These are phyloP conservation scores for Penicillium sp. DNA, from an alignment of 2,329 filamentous ascomycete genomes.

Conservation along the genomic window DNA sequence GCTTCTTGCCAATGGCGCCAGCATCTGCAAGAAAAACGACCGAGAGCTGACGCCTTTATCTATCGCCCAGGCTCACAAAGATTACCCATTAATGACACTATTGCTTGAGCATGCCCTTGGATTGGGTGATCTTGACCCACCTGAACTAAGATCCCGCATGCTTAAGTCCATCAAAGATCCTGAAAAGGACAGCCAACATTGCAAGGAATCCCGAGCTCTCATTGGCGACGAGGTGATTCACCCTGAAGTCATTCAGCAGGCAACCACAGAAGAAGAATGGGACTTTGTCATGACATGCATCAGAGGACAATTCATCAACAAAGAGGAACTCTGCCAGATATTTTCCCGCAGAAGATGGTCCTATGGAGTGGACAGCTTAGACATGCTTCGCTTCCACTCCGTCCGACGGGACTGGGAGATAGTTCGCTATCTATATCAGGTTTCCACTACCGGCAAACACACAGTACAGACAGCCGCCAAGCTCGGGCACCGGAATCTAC, in stretches of 20 bases:
- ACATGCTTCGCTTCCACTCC: slow-evolving; percentile 6
- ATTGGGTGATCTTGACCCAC: neutral
- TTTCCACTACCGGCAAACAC: neutral
- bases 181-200: neutral
- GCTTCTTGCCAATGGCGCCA: slow-evolving; percentile 5
- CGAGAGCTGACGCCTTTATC: neutral
- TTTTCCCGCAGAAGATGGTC: neutral
- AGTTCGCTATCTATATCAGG: neutral
- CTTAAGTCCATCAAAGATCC: neutral
- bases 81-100: slow-evolving; percentile 11
- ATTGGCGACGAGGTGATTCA: slow-evolving; percentile 4
- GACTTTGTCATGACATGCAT: slow-evolving; percentile 11
- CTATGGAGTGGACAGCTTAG: neutral
- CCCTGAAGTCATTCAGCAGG: neutral
- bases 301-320: slow-evolving; percentile 4
- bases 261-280: slow-evolving; percentile 6
- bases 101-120: slow-evolving; percentile 3
- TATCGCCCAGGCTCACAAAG: slow-evolving; percentile 1
- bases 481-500: neutral
- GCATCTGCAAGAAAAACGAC: neutral
- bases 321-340: neutral
- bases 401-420: slow-evolving; percentile 2
- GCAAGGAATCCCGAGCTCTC: neutral
- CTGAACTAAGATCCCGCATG: neutral
- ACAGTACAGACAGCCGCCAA: neutral